phyloP scores from a whole-genome alignment of 2,329 filamentous ascomycete species.

The Sarocladium oryzae region DNA sequence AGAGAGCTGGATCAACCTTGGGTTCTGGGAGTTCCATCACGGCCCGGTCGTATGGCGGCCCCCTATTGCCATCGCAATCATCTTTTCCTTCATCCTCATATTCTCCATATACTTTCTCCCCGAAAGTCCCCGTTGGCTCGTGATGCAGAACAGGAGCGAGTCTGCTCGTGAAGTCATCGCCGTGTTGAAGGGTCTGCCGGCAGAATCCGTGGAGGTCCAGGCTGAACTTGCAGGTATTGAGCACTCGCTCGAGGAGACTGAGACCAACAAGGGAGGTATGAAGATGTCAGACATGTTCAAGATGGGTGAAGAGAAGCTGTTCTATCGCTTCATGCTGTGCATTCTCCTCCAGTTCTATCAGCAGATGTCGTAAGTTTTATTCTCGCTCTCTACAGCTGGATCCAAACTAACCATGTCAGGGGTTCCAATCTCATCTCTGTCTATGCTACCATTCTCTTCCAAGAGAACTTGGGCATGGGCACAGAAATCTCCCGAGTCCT shows the following conservation, averaged over 20 bases:
- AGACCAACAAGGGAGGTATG: conserved; percentile 27
- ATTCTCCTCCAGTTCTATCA: conserved; percentile 25
- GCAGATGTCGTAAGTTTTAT: conserved; percentile 15
- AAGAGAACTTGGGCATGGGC: conserved; percentile 33
- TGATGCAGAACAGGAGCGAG: conserved; percentile 24
- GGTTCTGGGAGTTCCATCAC: conserved; percentile 28
- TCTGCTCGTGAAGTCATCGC: conserved; percentile 28
- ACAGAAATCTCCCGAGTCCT: conserved; percentile 33
- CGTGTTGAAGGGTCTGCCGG: conserved; percentile 29
- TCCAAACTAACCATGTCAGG: neutral
- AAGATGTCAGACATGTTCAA: conserved; percentile 37
- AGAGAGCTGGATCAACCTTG: conserved; percentile 39
- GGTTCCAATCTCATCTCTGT: conserved; percentile 30
- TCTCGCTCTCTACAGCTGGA: neutral
- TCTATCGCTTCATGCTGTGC: conserved; percentile 35
- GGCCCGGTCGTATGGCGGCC: conserved; percentile 25
- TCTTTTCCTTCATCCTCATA: conserved; percentile 26
- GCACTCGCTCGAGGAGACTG: conserved; percentile 38
- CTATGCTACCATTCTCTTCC: conserved; percentile 35
- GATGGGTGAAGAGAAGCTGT: conserved; percentile 42
- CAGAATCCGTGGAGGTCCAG: conserved; percentile 29
- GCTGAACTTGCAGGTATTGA: conserved; percentile 42
- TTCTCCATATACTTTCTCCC: conserved; percentile 27
- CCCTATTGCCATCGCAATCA: conserved; percentile 28
- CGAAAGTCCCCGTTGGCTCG: conserved; percentile 30